Evolutionary conservation across 306 rosid species (phyloP).

Genomic region (Pterocarpus macrocarpus): DNA sequence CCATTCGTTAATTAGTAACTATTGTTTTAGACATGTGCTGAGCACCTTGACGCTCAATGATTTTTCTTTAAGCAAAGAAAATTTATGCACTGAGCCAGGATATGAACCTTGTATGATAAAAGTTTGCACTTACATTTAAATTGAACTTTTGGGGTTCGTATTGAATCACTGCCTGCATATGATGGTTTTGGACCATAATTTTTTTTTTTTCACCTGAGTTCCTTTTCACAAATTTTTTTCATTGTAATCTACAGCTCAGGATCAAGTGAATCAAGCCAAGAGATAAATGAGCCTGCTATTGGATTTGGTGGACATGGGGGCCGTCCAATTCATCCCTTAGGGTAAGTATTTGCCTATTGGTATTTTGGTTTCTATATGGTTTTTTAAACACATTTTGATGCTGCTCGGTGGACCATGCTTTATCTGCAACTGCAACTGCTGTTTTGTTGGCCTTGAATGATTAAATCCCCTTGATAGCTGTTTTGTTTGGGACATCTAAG

Average conservation of each 20-base stretch:
- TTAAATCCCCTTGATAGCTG: background rate
- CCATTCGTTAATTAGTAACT: background rate
- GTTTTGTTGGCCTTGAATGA: background rate
- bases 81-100: background rate
- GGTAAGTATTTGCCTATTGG: conserved; percentile 52
- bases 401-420: background rate
- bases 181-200: background rate
- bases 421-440: no score
- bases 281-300: conserved; percentile 48
- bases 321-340: conserved; percentile 53
- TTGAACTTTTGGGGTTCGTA: background rate
- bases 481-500: background rate
- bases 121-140: background rate
- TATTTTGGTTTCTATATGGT: conserved; percentile 15
- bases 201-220: background rate
- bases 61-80: no score
- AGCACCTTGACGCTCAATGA: background rate
- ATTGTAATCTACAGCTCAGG: conserved; percentile 57
- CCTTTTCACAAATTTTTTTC: conserved; percentile 11
- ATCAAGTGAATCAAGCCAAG: conserved; percentile 51
- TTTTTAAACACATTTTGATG: background rate
- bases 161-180: background rate
- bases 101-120: background rate
- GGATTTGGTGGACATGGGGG: conserved; percentile 57
- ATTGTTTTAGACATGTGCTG: background rate